Conservation (phyloP, 2,329 filamentous ascomycete genomes). For the Penicillium palitans region DNA sequence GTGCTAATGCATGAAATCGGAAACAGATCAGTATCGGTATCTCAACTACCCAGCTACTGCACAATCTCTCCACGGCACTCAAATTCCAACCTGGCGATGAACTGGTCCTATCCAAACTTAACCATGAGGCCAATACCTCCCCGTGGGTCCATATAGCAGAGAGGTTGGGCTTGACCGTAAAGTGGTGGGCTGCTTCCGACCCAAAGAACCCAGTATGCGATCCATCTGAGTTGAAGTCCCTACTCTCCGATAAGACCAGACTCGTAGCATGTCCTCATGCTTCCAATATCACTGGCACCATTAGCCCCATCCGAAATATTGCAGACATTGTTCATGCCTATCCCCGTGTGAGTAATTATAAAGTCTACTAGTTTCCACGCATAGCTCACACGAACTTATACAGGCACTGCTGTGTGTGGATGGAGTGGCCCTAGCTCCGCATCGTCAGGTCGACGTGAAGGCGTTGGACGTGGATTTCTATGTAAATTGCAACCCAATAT, state of each 20-base stretch:
- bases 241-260: conserved; percentile 65
- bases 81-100: conserved; percentile 60
- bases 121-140: conserved; percentile 76
- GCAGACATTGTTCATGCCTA: conserved; percentile 42
- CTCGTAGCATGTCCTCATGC: conserved; percentile 73
- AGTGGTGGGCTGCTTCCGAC: conserved; percentile 65
- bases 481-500: conserved; percentile 20
- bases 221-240: conserved; percentile 54
- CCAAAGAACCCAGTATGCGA: conserved; percentile 60
- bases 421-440: conserved; percentile 74
- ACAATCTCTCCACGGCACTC: conserved; percentile 64
- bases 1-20: neutral
- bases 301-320: conserved; percentile 52
- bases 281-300: conserved; percentile 71
- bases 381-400: neutral
- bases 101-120: conserved; percentile 68
- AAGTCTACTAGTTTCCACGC: no score
- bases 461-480: conserved; percentile 73
- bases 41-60: conserved; percentile 74
- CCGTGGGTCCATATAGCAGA: conserved; percentile 70
- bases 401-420: conserved; percentile 68
- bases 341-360: conserved; percentile 39
- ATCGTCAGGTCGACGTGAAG: conserved; percentile 68
- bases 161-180: conserved; percentile 60
- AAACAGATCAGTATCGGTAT: conserved; percentile 54